A percentile compares a stretch with the other conserved stretches of the same genome.
These are phyloP conservation scores for Suillus brevipes DNA, from an alignment of 768 basidiomycete genomes.

Conservation along the genomic window DNA sequence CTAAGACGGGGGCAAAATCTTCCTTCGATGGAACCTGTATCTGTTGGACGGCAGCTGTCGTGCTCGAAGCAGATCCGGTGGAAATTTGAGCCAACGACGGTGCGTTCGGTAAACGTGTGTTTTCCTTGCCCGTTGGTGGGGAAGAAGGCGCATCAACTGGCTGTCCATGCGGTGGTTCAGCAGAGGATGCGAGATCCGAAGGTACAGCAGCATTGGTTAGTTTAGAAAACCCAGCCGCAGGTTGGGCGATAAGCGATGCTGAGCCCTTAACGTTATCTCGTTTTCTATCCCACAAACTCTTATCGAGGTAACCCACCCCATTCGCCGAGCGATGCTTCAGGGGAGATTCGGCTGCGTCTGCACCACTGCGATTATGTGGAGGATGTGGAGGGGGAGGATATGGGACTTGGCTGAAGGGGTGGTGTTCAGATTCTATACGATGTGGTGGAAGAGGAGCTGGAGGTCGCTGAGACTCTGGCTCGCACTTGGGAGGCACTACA, in stretches of 20 bases:
- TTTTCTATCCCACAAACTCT: neutral
- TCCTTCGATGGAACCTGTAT: neutral
- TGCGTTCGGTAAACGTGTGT: neutral
- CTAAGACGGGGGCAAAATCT: neutral
- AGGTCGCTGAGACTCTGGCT: neutral
- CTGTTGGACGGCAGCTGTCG: neutral
- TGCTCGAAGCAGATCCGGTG: neutral
- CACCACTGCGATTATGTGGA: neutral
- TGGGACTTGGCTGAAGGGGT: constrained; percentile 15
- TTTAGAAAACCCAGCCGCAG: neutral
- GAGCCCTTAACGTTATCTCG: neutral
- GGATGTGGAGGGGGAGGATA: neutral
- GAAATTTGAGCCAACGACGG: neutral
- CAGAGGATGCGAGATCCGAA: neutral
- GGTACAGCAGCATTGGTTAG: neutral
- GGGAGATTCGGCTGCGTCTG: constrained; percentile 1
- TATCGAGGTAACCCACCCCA: neutral
- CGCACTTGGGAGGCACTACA: neutral
- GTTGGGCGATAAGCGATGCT: neutral
- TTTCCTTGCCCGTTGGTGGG: neutral
- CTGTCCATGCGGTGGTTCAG: neutral
- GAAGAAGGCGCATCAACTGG: neutral
- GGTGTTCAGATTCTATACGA: neutral
- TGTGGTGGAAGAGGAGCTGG: neutral
- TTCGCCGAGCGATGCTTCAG: constrained; percentile 4